Evolutionary conservation across 192 early-diverging fungal species (phyloP).

Genomic region (Podila minutissima): DNA sequence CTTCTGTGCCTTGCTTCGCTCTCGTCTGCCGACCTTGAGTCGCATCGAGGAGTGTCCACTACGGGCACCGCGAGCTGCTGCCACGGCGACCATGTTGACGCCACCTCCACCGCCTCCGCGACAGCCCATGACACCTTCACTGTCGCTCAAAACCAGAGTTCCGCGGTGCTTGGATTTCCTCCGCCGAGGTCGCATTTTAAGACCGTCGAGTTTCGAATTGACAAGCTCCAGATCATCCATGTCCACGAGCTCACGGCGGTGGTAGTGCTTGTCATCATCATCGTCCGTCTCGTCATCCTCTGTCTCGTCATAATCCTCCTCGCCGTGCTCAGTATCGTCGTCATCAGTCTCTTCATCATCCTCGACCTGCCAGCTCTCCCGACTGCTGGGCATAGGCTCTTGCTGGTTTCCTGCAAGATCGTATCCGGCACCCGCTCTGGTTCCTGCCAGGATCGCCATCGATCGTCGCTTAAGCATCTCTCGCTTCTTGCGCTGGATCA

Average conservation of each 20-base stretch:
- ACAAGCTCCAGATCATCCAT: background rate
- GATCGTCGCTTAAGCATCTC: slow-evolving; percentile 31
- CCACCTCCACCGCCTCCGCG: slow-evolving; percentile 41
- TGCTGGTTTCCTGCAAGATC: background rate
- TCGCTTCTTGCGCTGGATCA: slow-evolving; percentile 18
- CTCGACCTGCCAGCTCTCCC: slow-evolving; percentile 8
- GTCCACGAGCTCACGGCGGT: background rate
- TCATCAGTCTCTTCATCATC: slow-evolving; percentile 12
- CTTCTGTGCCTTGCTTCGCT: slow-evolving; percentile 5
- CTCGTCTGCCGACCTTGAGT: background rate
- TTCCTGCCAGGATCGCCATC: slow-evolving; percentile 26
- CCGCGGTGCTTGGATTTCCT: slow-evolving; percentile 3
- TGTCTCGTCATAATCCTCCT: background rate
- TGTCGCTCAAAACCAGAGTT: slow-evolving; percentile 12
- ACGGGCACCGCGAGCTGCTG: background rate
- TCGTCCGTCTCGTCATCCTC: background rate
- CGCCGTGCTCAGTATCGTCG: background rate
- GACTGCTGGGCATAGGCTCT: background rate
- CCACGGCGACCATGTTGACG: slow-evolving; percentile 26
- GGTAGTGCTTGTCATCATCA: background rate
- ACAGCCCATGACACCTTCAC: slow-evolving; percentile 20
- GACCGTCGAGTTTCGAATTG: background rate
- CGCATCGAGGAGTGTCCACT: background rate
- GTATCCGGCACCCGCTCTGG: background rate
- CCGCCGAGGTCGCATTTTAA: background rate